These are phyloP conservation scores for Talaromyces marneffei DNA, from an alignment of 2,329 filamentous ascomycete species.

Conservation along the genomic window DNA sequence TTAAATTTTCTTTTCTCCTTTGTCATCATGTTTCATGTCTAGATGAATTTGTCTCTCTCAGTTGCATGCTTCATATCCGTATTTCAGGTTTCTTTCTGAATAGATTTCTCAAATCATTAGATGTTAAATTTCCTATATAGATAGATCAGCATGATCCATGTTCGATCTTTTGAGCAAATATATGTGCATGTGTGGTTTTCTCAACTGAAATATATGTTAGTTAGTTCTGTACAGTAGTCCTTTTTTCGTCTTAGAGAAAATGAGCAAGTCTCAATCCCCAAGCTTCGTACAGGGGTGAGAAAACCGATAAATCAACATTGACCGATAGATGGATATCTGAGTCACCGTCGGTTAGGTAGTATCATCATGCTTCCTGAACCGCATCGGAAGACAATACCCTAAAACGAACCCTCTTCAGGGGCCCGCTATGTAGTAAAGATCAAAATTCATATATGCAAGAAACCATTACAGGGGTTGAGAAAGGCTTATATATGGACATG, in stretches of 20 bases:
- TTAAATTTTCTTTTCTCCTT: background rate
- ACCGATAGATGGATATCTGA: no score
- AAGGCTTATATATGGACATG: background rate
- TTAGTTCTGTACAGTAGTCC: background rate
- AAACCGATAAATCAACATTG: no score
- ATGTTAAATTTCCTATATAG: background rate
- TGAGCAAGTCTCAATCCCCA: no score
- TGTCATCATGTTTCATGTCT: slow-evolving; percentile 1
- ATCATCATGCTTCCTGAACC: no score
- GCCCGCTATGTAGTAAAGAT: background rate
- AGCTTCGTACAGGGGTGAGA: no score
- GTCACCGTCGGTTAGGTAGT: no score
- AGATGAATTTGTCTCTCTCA: background rate
- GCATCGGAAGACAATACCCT: no score
- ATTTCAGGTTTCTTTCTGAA: background rate
- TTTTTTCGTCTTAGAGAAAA: no score
- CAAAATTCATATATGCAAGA: background rate
- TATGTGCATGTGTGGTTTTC: background rate
- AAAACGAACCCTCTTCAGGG: no score
- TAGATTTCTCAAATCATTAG: background rate
- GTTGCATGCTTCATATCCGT: background rate
- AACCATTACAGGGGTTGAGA: background rate
- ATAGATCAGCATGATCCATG: background rate
- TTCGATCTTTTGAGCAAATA: background rate
- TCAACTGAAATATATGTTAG: background rate